Conservation (phyloP, 257 asterid species). For the Anisodus acutangulus region DNA sequence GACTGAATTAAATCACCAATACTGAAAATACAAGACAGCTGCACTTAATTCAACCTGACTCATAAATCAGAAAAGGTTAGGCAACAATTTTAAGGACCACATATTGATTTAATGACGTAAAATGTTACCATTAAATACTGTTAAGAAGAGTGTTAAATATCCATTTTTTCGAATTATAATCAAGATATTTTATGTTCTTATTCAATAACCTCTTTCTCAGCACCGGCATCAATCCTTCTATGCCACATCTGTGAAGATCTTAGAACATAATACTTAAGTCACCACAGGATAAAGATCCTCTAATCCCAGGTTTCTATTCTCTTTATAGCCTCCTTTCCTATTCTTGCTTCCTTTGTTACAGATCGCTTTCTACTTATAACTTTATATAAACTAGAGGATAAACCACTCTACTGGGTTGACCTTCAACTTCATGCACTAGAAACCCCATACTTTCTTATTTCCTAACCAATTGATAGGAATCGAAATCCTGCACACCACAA, state of each 20-base stretch:
- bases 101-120: conserved; percentile 5
- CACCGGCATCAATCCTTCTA: conserved; percentile 7
- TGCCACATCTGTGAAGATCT: not conserved
- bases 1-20: not conserved
- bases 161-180: not conserved
- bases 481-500: not conserved
- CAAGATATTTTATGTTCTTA: not conserved
- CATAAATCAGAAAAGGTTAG: not conserved
- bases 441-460: not conserved
- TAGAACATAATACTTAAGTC: not conserved
- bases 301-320: not conserved
- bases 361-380: too few relatives aligned
- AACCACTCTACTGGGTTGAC: not conserved
- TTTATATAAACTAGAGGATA: too few relatives aligned
- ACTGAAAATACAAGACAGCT: not conserved
- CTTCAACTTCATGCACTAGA: not conserved
- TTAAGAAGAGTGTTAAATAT: not conserved
- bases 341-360: not conserved
- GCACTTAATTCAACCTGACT: not conserved
- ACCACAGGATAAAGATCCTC: conserved; percentile 8
- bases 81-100: not conserved
- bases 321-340: not conserved
- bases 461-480: not conserved
- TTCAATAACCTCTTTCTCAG: not conserved
- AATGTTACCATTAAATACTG: not conserved